Evolutionary conservation across 805 yeast species (phyloP), one percentile per base, ranked within the genome.

Genomic region (Candida stauntonica): DNA sequence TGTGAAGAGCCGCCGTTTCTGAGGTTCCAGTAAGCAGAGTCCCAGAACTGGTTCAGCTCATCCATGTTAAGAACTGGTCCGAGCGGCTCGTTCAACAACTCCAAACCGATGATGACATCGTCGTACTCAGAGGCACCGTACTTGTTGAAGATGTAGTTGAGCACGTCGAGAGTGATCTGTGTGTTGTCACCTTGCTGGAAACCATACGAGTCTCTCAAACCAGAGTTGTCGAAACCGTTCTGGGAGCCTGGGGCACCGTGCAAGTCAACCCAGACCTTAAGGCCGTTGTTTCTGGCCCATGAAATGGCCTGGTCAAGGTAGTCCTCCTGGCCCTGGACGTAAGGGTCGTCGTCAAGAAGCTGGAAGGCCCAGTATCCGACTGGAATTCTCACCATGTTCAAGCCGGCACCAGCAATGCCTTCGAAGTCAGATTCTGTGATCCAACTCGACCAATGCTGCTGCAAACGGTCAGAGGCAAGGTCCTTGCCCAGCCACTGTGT

Each of bases 231-330:
- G 55, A 87, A 91, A 12, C 97, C 97, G 59, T 89, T 89, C 62
- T 89, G 98, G 17, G 95, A 84, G 17, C 96, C 97, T 24, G 96
- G 94, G n/a, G 84, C 95, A 46, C 97, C 97, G 59, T 89, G 98
- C 54, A 89, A 63, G 61, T 91, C 97, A 31, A 89, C 72, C 96
- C 96, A 87, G 17, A 78, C 95, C 56, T 80, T 79, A 46, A 89
- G 56, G 29, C 70, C 72, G 47, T 79, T 55, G 14, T 67, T 64
- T 34, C 75, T 60, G 30, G 86, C 77, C 96, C 96, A 91, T 14
- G 57, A 71, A 29, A 89, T 63, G 13, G 96, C 95, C 54, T 72
- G 63, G 54, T 86, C 94, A 38, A 89, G 63, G 60, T 83, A 86
- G 7, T 63, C 58, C 41, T 65, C 75, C 62, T 85, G 95, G 24